Conservation (phyloP, 208 protist genomes). For the Trypanosoma theileri region DNA sequence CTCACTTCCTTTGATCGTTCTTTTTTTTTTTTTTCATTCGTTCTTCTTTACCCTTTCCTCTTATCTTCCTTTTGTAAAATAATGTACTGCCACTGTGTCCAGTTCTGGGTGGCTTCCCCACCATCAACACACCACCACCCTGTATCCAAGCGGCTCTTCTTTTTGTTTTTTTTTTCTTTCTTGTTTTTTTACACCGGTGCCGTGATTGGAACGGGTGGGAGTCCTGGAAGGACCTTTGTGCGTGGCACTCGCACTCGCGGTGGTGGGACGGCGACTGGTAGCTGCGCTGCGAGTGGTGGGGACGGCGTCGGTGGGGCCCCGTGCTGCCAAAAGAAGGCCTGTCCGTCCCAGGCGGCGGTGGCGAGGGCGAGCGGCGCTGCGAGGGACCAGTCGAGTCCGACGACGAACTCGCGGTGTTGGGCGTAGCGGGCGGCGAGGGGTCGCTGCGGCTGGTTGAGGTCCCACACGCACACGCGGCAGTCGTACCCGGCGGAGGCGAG, state of each 20-base stretch:
- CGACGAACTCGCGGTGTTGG: conserved; percentile 90
- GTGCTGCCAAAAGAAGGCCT: conserved; percentile 58
- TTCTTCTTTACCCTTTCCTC: background rate
- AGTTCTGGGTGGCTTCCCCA: too few species aligned
- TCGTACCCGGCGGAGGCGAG: conserved; percentile 86
- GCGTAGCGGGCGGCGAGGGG: conserved; percentile 80
- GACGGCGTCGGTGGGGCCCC: conserved; percentile 68
- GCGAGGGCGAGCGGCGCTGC: conserved; percentile 60
- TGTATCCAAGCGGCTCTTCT: too few species aligned
- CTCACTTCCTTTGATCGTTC: background rate
- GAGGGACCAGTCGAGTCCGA: conserved; percentile 85
- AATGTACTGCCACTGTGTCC: background rate
- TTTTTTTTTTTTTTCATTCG: conserved; percentile 11
- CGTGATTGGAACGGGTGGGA: conserved; percentile 45
- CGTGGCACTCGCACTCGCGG: conserved; percentile 61
- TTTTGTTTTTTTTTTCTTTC: background rate
- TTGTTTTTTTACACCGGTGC: background rate
- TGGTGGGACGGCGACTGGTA: conserved; percentile 72
- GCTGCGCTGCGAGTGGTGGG: conserved; percentile 31
- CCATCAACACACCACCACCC: too few species aligned
- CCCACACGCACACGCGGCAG: conserved; percentile 88
- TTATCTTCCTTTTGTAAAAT: too few species aligned
- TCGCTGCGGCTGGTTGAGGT: conserved; percentile 76
- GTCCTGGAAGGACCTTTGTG: conserved; percentile 62
- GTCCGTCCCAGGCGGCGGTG: conserved; percentile 75